Conservation (phyloP, 2,329 filamentous ascomycete species). For the Botrytis fabae region DNA sequence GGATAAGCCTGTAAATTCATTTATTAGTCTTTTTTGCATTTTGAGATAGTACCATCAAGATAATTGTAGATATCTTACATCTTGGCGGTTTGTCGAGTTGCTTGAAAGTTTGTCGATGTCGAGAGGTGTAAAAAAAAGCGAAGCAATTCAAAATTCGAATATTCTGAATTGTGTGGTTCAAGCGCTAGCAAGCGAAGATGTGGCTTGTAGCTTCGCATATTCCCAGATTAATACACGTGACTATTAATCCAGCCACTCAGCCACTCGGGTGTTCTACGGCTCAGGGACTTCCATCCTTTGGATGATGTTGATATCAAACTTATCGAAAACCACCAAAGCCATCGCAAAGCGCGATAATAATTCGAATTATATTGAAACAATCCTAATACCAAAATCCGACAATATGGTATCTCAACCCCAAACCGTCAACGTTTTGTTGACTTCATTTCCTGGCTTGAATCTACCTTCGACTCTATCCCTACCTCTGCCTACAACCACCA, state of each 20-base stretch:
- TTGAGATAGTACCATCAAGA: background rate
- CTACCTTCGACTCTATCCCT: slow-evolving; percentile 81
- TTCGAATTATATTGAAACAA: background rate
- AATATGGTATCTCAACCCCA: slow-evolving; percentile 54
- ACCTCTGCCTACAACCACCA: slow-evolving; percentile 65
- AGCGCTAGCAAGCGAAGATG: slow-evolving; percentile 26
- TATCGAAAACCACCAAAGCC: background rate
- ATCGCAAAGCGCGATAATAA: background rate
- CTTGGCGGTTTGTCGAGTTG: slow-evolving; percentile 45
- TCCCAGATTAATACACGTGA: background rate
- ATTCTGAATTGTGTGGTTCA: slow-evolving; percentile 23
- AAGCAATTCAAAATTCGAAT: slow-evolving; percentile 19
- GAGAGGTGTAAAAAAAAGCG: slow-evolving; percentile 24
- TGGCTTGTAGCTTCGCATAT: slow-evolving; percentile 9
- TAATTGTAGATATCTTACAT: slow-evolving; percentile 41
- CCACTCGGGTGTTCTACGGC: background rate
- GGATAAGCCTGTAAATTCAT: slow-evolving; percentile 83
- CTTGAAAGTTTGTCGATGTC: slow-evolving; percentile 26
- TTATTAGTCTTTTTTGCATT: slow-evolving; percentile 9
- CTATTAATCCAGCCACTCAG: background rate
- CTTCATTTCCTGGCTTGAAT: slow-evolving; percentile 79
- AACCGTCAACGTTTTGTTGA: slow-evolving; percentile 78
- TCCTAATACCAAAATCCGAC: background rate
- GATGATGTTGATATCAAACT: background rate
- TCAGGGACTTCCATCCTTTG: background rate